phyloP scores from a whole-genome alignment of 108 stramenopile genomes.

The Mayamaea pseudoterrestris region DNA sequence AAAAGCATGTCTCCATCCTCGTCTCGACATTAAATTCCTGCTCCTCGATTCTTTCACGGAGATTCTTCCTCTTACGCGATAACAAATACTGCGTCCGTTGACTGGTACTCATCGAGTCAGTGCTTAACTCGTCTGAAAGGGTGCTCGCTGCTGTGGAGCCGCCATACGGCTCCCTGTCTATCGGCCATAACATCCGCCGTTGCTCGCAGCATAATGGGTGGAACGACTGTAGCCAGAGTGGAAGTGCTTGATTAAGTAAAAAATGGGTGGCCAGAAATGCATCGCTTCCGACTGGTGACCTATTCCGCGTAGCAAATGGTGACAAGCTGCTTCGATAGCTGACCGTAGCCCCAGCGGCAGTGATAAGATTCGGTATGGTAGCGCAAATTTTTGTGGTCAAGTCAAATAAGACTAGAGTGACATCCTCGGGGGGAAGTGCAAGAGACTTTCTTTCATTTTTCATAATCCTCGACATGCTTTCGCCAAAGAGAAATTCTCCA shows the following conservation, averaged over 20 bases:
- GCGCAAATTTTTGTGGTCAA: slow-evolving; percentile 40
- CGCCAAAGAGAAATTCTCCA: slow-evolving; percentile 61
- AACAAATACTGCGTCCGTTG: slow-evolving; percentile 7
- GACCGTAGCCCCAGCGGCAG: slow-evolving; percentile 1
- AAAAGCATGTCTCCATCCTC: slow-evolving; percentile 60
- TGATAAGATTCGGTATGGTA: slow-evolving; percentile 38
- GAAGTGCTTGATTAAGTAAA: slow-evolving; percentile 55
- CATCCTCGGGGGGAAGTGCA: slow-evolving; percentile 64
- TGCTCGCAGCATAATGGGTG: slow-evolving; percentile 63
- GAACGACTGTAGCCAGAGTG: slow-evolving; percentile 64
- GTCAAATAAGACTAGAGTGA: slow-evolving; percentile 70
- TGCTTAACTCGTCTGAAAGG: slow-evolving; percentile 11
- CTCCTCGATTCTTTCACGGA: slow-evolving; percentile 56
- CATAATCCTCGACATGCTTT: slow-evolving; percentile 40
- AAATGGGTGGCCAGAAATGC: slow-evolving; percentile 38
- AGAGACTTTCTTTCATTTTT: slow-evolving; percentile 46
- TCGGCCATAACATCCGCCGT: slow-evolving; percentile 62
- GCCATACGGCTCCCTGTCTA: not conserved
- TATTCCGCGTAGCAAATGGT: slow-evolving; percentile 13
- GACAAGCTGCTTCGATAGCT: slow-evolving; percentile 8
- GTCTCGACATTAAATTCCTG: slow-evolving; percentile 59
- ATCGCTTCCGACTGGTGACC: slow-evolving; percentile 13
- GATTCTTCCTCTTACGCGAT: slow-evolving; percentile 32
- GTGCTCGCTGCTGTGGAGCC: slow-evolving; percentile 2
- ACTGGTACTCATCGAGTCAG: slow-evolving; percentile 25